These are phyloP conservation scores for Zanthoxylum bungeanum DNA, from an alignment of 345 rosid genomes.

Conservation along the genomic window DNA sequence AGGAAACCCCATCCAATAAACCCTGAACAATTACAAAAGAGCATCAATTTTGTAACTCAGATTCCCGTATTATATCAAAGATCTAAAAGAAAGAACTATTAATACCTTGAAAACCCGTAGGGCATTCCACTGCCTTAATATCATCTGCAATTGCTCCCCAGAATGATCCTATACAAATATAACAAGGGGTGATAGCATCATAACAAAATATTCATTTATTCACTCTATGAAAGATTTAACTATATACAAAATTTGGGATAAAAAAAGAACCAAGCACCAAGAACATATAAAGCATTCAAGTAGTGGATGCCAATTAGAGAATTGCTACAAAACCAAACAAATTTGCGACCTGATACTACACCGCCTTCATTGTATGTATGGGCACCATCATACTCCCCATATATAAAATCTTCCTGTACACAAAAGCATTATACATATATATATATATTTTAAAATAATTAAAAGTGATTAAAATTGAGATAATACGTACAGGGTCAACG, in stretches of 20 bases:
- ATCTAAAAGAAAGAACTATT: neutral
- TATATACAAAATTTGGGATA: neutral
- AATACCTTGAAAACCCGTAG: constrained; percentile 79
- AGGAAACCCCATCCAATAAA: constrained; percentile 83
- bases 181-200: neutral
- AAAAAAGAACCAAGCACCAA: neutral
- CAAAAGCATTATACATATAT: neutral
- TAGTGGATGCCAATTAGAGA: no score
- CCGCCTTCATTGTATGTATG: constrained; percentile 80
- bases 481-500: constrained; percentile 42
- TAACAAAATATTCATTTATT: neutral
- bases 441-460: no score
- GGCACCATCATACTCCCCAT: constrained; percentile 76
- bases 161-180: constrained; percentile 40
- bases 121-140: constrained; percentile 54
- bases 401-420: constrained; percentile 71
- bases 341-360: constrained; percentile 27
- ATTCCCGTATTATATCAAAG: neutral
- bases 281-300: neutral
- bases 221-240: neutral
- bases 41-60: neutral
- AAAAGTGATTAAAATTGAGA: neutral
- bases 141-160: constrained; percentile 76
- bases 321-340: neutral
- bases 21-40: constrained; percentile 38